Percentiles rank a stretch among this genome's conserved stretches.
phyloP scores from a whole-genome alignment of 106 monocot species.

The Cymbidium sinense region DNA sequence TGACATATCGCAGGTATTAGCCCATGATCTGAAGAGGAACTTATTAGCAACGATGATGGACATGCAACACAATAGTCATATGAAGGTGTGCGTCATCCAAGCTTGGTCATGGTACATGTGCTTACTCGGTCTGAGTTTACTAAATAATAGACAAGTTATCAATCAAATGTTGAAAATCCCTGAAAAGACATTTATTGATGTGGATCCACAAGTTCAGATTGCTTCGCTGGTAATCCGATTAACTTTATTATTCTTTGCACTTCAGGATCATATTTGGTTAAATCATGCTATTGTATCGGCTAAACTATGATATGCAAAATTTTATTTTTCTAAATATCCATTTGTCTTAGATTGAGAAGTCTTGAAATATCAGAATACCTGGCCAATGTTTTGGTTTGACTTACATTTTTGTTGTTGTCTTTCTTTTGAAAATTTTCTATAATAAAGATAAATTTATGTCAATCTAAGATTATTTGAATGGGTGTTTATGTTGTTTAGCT shows the following conservation, averaged over 20 bases:
- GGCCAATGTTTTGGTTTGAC: background rate
- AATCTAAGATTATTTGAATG: background rate
- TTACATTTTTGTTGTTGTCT: background rate
- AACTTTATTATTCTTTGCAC: background rate
- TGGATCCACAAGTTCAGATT: conserved; percentile 42
- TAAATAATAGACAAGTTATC: conserved; percentile 28
- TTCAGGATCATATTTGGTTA: background rate
- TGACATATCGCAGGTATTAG: conserved; percentile 22
- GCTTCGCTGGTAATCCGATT: conserved; percentile 40
- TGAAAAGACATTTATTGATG: conserved; percentile 39
- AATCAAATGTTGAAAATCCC: conserved; percentile 58
- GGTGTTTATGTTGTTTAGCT: background rate
- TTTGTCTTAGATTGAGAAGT: background rate
- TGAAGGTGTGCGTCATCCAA: conserved; percentile 39
- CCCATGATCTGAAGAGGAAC: conserved; percentile 33
- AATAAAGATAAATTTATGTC: background rate
- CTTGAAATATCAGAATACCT: background rate
- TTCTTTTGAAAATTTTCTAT: background rate
- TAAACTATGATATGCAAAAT: background rate
- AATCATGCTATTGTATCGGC: background rate
- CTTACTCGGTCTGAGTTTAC: conserved; percentile 29
- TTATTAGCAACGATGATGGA: conserved; percentile 33
- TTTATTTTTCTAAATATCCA: background rate
- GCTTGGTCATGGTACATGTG: conserved; percentile 66
- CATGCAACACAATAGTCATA: conserved; percentile 19